A percentile compares a stretch with the other conserved stretches of the same genome.
Conservation (phyloP, 495 filamentous ascomycete species). For the Penicillium alfredii region DNA sequence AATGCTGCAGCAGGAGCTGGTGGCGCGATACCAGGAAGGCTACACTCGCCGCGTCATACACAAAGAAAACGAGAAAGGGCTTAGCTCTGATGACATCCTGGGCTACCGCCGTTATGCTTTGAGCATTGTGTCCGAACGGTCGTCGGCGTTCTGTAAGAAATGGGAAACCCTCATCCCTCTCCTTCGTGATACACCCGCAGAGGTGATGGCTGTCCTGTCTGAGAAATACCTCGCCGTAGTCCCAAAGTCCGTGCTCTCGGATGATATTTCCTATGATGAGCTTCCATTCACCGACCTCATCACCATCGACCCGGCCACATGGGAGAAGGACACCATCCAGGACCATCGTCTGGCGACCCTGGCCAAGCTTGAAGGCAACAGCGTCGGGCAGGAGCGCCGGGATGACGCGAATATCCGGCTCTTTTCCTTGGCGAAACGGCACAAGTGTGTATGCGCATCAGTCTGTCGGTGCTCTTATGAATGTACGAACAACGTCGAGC, state of each 20-base stretch:
- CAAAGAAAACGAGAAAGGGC: constrained; percentile 2
- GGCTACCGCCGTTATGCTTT: constrained; percentile 31
- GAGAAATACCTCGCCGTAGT: constrained; percentile 31
- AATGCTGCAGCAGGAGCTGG: constrained; percentile 14
- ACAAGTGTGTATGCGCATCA: constrained; percentile 32
- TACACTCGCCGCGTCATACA: constrained; percentile 19
- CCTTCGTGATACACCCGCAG: constrained; percentile 21
- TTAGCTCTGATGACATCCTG: constrained; percentile 19
- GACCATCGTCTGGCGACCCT: constrained; percentile 28
- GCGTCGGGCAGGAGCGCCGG: constrained; percentile 32
- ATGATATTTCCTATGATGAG: constrained; percentile 10
- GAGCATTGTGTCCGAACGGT: constrained; percentile 12
- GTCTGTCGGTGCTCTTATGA: constrained; percentile 27
- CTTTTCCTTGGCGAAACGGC: constrained; percentile 21
- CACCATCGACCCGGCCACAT: constrained; percentile 5
- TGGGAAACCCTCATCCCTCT: constrained; percentile 25
- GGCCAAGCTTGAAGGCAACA: constrained; percentile 28
- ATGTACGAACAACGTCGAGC: constrained; percentile 27
- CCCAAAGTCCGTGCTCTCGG: constrained; percentile 10
- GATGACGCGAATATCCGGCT: constrained; percentile 14
- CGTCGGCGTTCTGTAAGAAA: constrained; percentile 21
- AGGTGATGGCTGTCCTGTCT: constrained; percentile 26
- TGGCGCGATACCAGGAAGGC: constrained; percentile 23
- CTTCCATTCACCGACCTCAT: constrained; percentile 26
- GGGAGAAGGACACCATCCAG: constrained; percentile 23